These are phyloP conservation scores for Cladosporium sp. DNA, from an alignment of 2,329 filamentous ascomycete genomes.

Conservation along the genomic window DNA sequence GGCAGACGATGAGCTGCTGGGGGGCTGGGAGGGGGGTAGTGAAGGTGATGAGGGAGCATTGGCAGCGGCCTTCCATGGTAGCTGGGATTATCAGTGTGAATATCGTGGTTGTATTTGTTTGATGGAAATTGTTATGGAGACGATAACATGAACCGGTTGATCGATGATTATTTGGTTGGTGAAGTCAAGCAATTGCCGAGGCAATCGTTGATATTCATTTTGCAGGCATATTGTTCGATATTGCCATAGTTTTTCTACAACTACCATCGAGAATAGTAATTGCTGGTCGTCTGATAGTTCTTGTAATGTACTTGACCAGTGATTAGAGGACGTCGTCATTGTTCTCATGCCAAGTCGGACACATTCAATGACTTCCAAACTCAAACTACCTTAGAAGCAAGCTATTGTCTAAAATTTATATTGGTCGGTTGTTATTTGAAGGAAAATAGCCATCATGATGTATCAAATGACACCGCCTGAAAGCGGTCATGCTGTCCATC, in stretches of 20 bases:
- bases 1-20: constrained; percentile 17
- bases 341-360: no score
- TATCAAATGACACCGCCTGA: background rate
- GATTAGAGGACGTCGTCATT: no score
- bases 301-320: background rate
- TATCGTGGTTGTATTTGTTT: no score
- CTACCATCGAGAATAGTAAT: background rate
- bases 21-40: constrained; percentile 14
- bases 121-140: no score
- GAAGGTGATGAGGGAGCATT: constrained; percentile 21
- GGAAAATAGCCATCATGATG: no score
- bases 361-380: no score
- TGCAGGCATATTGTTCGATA: background rate
- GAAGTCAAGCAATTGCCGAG: background rate
- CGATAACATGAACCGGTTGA: background rate
- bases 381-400: no score
- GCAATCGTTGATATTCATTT: background rate
- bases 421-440: no score
- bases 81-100: no score
- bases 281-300: background rate
- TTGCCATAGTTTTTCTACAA: background rate
- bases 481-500: background rate
- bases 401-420: no score
- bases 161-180: background rate
- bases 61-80: constrained; percentile 22